A percentile compares a stretch with the other conserved stretches of the same genome.
Conservation (phyloP, 2,329 filamentous ascomycete genomes). For the Colletotrichum gloeosporioides region DNA sequence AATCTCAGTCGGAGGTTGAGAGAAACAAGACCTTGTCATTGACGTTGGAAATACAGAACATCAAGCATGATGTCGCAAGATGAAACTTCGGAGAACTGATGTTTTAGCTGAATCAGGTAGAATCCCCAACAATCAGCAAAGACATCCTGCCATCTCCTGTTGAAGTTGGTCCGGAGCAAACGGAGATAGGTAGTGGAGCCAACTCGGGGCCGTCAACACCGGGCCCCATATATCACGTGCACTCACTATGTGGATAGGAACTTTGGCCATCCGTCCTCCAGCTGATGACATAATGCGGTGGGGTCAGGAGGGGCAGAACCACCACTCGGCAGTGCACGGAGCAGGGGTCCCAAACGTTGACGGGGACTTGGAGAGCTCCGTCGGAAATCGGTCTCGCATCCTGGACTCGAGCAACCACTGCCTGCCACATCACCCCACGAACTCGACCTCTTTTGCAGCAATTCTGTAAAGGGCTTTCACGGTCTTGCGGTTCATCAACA, state of each 20-base stretch:
- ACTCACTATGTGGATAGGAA: too few relatives aligned
- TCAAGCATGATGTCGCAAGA: too few relatives aligned
- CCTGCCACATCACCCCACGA: background rate
- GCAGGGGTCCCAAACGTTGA: background rate
- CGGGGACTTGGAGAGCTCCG: constrained; percentile 18
- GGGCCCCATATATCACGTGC: accelerated
- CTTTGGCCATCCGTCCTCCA: accelerated
- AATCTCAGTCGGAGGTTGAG: too few relatives aligned
- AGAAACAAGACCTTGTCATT: too few relatives aligned
- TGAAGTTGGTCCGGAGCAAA: background rate
- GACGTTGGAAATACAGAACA: too few relatives aligned
- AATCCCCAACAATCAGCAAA: background rate
- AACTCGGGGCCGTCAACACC: background rate
- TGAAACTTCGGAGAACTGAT: too few relatives aligned
- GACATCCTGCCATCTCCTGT: accelerated
- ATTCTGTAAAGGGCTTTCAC: background rate
- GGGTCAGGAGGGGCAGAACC: background rate
- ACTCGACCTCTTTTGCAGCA: background rate
- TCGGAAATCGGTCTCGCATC: background rate
- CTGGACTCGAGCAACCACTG: background rate
- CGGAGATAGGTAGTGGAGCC: background rate
- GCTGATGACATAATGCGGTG: background rate
- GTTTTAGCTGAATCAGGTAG: accelerated
- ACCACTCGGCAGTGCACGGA: background rate
- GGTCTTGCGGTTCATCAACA: background rate